Evolutionary conservation across 2,329 filamentous ascomycete genomes (phyloP).

Genomic region (Aspergillus cejpii): DNA sequence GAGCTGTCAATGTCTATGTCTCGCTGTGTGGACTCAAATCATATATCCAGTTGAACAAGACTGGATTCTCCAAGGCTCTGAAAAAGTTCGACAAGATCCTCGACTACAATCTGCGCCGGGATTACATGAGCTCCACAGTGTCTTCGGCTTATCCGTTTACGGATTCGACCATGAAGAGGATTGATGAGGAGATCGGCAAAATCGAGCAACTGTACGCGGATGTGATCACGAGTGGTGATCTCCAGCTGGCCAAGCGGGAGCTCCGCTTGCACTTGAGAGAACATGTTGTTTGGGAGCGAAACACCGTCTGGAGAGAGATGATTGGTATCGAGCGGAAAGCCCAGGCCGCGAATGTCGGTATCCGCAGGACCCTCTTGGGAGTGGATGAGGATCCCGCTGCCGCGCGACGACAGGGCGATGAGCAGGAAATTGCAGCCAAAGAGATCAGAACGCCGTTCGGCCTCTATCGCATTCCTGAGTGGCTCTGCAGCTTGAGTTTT

Average conservation of each 20-base stretch:
- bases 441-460: conserved; percentile 75
- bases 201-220: conserved; percentile 76
- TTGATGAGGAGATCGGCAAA: conserved; percentile 65
- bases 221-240: conserved; percentile 74
- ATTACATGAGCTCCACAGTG: conserved; percentile 69
- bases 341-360: conserved; percentile 84
- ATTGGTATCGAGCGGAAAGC: conserved; percentile 95
- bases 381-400: conserved; percentile 61
- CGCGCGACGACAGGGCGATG: conserved; percentile 76
- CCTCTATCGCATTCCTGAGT: conserved; percentile 65
- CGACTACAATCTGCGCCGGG: conserved; percentile 68
- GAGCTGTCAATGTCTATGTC: conserved; percentile 79
- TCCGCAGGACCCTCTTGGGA: conserved; percentile 70
- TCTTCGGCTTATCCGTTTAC: conserved; percentile 76
- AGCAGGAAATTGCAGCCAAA: conserved; percentile 58
- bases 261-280: conserved; percentile 85
- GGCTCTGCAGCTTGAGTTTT: conserved; percentile 78
- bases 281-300: conserved; percentile 97
- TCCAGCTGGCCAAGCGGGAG: conserved; percentile 70
- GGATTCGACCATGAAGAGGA: conserved; percentile 59
- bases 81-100: conserved; percentile 99
- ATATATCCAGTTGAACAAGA: conserved; percentile 91
- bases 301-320: conserved; percentile 98
- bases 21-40: conserved; percentile 92
- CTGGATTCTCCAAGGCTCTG: conserved; percentile 89